Evolutionary conservation across 768 basidiomycete species (phyloP), one percentile per base, ranked within the genome.

Genomic region (Mycena amicta): DNA sequence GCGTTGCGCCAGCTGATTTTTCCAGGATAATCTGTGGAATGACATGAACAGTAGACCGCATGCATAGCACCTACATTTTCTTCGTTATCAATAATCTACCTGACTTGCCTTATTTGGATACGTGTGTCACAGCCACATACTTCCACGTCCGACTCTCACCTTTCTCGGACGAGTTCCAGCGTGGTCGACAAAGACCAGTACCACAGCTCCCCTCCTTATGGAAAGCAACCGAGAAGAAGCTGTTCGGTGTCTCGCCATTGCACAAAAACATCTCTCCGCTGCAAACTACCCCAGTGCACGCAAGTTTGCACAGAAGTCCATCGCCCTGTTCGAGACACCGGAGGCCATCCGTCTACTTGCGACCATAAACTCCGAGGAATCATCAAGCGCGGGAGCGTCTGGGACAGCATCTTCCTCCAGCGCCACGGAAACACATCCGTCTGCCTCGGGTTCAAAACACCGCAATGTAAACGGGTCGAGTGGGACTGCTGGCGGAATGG

Each of bases 141-240:
- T 40, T 43, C 52, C 52, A 27, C 53, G 53, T 50, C 46, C 52
- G 15, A 41, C 43, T 40, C 25, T 27, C 43, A 16, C 47, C 23
- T 40, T 22, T 41, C 33, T 20, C 26, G 31, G 30, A 39, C n/a
- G n/a, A n/a, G n/a, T n/a, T n/a, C n/a, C n/a, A n/a, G n/a, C n/a
- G n/a, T n/a, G n/a, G n/a, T n/a, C n/a, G n/a, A n/a, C n/a, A n/a
- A n/a, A n/a, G n/a, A n/a, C n/a, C n/a, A n/a, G n/a, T n/a, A n/a
- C 33, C 11, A 22, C 29, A 40, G 37, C 33, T 18, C 18, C 18
- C 33, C 33, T 18, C 8, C 33, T 37, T 13, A 90, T 92, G 90
- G 90, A 91, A 72, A 87, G 88, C 73, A 96, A 96, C 80, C 92
- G 85, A 65, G 93, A 96, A 69, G 93, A 96, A 74, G 93, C 93